A percentile compares a stretch with the other conserved stretches of the same genome.
Evolutionary conservation across 73 alveolate species (phyloP).

Genomic region (Tetrahymena elliotti): DNA sequence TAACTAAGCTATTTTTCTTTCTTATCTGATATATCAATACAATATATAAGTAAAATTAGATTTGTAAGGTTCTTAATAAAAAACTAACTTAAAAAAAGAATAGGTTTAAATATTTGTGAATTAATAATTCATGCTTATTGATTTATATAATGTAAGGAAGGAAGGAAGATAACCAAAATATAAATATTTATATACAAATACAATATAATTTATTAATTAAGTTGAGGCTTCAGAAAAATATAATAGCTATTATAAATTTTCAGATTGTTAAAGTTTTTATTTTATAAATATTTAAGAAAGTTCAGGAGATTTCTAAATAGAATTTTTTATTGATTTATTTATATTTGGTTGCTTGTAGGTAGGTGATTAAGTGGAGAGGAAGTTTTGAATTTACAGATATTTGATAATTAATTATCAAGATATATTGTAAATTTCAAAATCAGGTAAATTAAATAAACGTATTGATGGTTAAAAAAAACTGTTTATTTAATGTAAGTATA

Average conservation of each 20-base stretch:
- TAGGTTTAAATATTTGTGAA: too few relatives aligned
- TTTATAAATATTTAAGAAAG: not conserved
- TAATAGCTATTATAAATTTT: not conserved
- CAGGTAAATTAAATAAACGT: not conserved
- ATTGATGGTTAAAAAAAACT: not conserved
- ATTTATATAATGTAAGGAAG: too few relatives aligned
- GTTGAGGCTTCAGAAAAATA: not conserved
- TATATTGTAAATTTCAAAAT: not conserved
- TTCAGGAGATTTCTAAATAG: not conserved
- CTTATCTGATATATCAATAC: too few relatives aligned
- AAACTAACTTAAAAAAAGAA: too few relatives aligned
- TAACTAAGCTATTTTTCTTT: too few relatives aligned
- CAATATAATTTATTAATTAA: too few relatives aligned
- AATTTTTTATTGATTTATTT: too few relatives aligned
- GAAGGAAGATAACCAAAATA: not conserved
- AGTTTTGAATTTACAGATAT: not conserved
- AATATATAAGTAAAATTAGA: too few relatives aligned
- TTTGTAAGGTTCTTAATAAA: too few relatives aligned
- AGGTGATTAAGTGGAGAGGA: not conserved
- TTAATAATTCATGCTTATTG: too few relatives aligned
- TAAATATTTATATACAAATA: not conserved
- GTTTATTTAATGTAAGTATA: not conserved
- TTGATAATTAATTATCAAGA: not conserved
- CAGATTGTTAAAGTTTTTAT: not conserved
- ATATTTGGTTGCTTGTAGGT: not conserved